Evolutionary conservation across 148 eudicot genomes (phyloP).

Genomic region (Limonium bicolor): DNA sequence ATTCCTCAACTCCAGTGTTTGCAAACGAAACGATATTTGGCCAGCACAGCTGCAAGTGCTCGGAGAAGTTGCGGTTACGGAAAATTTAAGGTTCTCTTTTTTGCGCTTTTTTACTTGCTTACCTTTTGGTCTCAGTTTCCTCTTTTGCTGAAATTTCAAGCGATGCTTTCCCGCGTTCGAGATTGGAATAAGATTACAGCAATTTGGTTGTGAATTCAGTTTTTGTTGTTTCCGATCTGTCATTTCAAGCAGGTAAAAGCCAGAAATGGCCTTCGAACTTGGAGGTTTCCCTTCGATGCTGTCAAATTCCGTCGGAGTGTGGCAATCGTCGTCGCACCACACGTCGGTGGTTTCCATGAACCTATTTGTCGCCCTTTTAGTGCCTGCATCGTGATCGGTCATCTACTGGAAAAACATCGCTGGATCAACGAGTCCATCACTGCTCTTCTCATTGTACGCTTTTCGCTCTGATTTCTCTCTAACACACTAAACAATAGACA

Average conservation of each 20-base stretch:
- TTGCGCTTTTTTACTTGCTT: too few relatives aligned
- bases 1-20: too few relatives aligned
- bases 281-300: not conserved
- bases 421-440: conserved; percentile 66
- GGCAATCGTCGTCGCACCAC: conserved; percentile 27
- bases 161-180: too few relatives aligned
- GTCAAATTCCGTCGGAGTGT: not conserved
- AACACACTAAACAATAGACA: too few relatives aligned
- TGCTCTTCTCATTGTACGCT: conserved; percentile 42
- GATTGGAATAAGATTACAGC: not conserved
- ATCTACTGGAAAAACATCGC: conserved; percentile 42
- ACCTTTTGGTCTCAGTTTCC: too few relatives aligned
- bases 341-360: conserved; percentile 45
- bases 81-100: too few relatives aligned
- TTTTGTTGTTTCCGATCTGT: not conserved
- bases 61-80: too few relatives aligned
- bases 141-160: too few relatives aligned
- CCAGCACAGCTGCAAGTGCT: too few relatives aligned
- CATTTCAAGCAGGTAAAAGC: too few relatives aligned
- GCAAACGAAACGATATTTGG: too few relatives aligned
- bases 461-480: too few relatives aligned
- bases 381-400: conserved; percentile 49
- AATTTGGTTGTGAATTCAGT: not conserved
- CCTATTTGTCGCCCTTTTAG: conserved; percentile 54
- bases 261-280: not conserved